A percentile compares a stretch with the other conserved stretches of the same genome.
Evolutionary conservation across 108 stramenopile genomes (phyloP).

Genomic region (Mayamaea pseudoterrestris): DNA sequence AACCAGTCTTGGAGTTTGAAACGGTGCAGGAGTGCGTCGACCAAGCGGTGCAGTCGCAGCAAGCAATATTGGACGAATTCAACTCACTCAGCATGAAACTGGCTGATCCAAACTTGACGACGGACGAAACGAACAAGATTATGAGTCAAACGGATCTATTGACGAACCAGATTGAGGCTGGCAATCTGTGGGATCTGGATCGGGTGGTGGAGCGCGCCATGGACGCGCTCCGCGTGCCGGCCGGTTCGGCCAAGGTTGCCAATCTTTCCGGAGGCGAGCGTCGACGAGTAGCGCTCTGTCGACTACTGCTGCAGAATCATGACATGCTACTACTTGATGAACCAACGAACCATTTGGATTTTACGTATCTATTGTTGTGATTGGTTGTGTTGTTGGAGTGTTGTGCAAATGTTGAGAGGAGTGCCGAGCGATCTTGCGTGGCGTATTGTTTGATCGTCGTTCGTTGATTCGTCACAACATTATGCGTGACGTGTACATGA

Average conservation of each 20-base stretch:
- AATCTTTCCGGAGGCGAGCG: constrained; percentile 94
- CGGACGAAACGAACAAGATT: constrained; percentile 48
- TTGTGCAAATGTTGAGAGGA: too few relatives aligned
- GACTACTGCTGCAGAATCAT: constrained; percentile 72
- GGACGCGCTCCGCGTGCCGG: constrained; percentile 71
- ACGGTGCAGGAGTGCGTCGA: constrained; percentile 83
- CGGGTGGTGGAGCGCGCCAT: constrained; percentile 67
- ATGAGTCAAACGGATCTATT: constrained; percentile 56
- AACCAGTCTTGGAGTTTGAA: constrained; percentile 54
- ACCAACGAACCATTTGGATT: constrained; percentile 32
- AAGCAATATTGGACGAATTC: constrained; percentile 63
- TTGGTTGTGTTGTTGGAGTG: neutral
- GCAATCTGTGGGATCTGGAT: constrained; percentile 81
- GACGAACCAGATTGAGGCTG: constrained; percentile 75
- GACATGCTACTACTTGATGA: constrained; percentile 90
- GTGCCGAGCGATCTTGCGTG: too few relatives aligned
- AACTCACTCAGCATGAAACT: constrained; percentile 60
- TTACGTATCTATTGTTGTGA: neutral
- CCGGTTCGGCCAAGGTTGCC: constrained; percentile 58
- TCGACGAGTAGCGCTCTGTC: constrained; percentile 85
- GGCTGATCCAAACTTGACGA: constrained; percentile 67
- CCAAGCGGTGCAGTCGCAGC: constrained; percentile 55
- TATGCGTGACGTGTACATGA: too few relatives aligned
- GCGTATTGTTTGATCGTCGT: too few relatives aligned
- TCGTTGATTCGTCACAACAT: too few relatives aligned